Evolutionary conservation across 1,139 yeast genomes (phyloP), one percentile per base, ranked within the genome.

Genomic region (Kluyveromyces sp.): DNA sequence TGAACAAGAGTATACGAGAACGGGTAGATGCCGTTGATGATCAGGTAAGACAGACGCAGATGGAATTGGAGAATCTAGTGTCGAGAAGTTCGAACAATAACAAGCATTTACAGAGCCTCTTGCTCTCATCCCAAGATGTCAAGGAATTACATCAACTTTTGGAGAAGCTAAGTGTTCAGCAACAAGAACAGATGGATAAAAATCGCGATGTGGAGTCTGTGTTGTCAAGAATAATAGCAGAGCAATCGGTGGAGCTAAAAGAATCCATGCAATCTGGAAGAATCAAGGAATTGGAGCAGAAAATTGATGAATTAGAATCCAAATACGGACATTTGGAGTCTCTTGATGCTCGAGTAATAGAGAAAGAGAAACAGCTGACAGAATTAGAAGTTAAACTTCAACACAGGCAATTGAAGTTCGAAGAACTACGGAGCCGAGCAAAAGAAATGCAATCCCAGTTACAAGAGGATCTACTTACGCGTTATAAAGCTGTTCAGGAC

Each of bases 21-120:
- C 56, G 61, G 30, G 53, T 66, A 3, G 54, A 53, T 36, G 49
- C 57, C 3, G 63, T 72, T 7, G 69, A 68, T 43, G 57, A 58
- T 4, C 63, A 70, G 10, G 69, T 71, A 7, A 59, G 62, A 27
- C 68, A 66, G 6, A 70, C 74, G 1, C 67, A 69, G 46, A 47
- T 65, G 36, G 75, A 71, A 44, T 64, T 72, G 45, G 72, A 66
- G 15, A 63, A 61, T 37, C 53, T 72, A 41, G 69, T 70, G 8
- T 59, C 67, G 32, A 60, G 76, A 37, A 70, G 74, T 1, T 52
- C 68, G n/a, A 72, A 71, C 52, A 71, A 72, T 56, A 74, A 72
- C 35, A 56, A 62, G 7, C 73, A 71, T 27, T 59, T 72, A 45
- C 61, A 61, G 34, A 59, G 61, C 45, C 55, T 69, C 42, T 57